Base-by-base conservation (phyloP, 1,139 yeast genomes). In the Taphrina deformans region DNA sequence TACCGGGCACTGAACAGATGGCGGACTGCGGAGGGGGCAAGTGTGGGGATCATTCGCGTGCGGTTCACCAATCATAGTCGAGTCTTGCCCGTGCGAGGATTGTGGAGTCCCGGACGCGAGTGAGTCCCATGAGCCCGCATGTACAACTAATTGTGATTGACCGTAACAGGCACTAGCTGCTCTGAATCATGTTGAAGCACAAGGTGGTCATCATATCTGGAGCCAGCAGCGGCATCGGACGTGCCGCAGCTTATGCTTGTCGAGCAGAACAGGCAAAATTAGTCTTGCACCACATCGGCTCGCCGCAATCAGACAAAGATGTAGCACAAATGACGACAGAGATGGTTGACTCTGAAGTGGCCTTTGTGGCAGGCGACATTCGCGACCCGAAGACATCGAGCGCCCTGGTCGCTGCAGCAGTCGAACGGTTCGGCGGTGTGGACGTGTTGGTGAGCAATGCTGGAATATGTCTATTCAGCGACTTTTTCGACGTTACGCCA, bases 391-490 rank as follows among this genome's bases (percentile, higher is more conserved):
- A 74, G 61, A 79, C 82, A 3, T 73, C 80, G 4, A 66, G 66
- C 0, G 70, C 70, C 3, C 72, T 81, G 5, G 79, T 80, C 6
- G 70, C 70, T 29, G 69, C 71, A 45, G 72, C 80, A 1, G 80
- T 80, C 16, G 75, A 72, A 24, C 66, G 69, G 51, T 79, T 79
- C 69, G 82, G 82, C 12, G 75, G 78, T 64, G 67, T 81, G 53
- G 76, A 81, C 68, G 75, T 79, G 3, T 75, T 80, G 66, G 80
- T 81, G 6, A 78, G 82, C 7, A 81, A 81, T 70, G 84, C 84
- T 6, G 84, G 83, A n/a, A 75, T 79, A 50, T 78, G 80, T 68
- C 72, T 74, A 55, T 77, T 77, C 66, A 70, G 73, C 40, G 74
- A 75, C 59, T 77, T 77, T 70, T 70, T 73, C 29, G 79, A 76